Evolutionary conservation across 805 yeast genomes (phyloP), one percentile per base, ranked within the genome.

Genomic region (Danielia oregonensis): DNA sequence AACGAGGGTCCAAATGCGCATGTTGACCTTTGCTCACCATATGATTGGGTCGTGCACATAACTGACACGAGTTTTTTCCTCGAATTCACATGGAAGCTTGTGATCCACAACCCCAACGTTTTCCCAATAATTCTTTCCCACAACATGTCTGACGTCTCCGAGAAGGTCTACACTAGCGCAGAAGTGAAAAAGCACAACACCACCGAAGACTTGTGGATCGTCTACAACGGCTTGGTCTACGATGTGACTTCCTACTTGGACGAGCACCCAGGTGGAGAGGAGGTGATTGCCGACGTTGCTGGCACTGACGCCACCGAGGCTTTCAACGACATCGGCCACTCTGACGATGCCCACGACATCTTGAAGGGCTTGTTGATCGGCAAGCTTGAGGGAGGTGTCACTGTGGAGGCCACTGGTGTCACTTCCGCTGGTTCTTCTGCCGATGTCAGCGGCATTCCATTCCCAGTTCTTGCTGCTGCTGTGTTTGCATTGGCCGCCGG

Each of bases 261-360:
- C 49, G 65, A 73, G 44, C 82, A 77, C 54, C 82, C 83, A 17
- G 95, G 95, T 55, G 95, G 95, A 37, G 82, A 80, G 36, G 95
- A 86, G 55, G 84, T 86, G 21, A 68, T 86, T 37, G 61, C 76
- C 32, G 95, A 86, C 48, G 73, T 78, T 54, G 95, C 84, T 21
- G 96, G 95, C 28, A 72, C 73, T 40, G 95, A 87, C 57, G 89
- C 88, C 35, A 78, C 86, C 10, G 64, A 57, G 31, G 75, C 79
- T 16, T 79, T 79, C 46, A 79, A 76, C 48, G 96, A 87, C 55
- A 89, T 93, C 57, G 99, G 99, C 23, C 99, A 93, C 66, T 87
- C 97, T 23, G 97, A 89, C 44, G 96, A 89, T 48, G 97, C 99
- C 26, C 79, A 80, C 49, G 93, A 82, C 51, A 70, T 82, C 48